Base-by-base conservation (phyloP, 2,329 filamentous ascomycete species). In the Neofusicoccum ribis region DNA sequence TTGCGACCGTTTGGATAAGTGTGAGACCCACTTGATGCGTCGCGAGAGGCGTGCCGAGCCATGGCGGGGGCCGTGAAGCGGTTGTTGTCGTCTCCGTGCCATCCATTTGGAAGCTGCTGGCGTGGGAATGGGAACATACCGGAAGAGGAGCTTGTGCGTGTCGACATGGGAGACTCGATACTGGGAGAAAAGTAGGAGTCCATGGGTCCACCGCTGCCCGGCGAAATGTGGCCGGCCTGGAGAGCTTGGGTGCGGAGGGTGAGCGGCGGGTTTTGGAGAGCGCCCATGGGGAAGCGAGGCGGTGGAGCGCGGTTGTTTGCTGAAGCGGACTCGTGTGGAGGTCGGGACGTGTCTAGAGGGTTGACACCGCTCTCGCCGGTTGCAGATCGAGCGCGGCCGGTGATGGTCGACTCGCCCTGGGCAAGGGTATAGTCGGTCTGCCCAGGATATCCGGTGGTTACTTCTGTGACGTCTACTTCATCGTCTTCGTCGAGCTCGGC, bases 101-200 rank as follows among this genome's bases (percentile, higher is more conserved):
- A 92, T 0, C 82, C 82, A 41, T 86, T 85, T 1, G 91, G 88
- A 1, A 88, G 89, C 11, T 83, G 84, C 69, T 91, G 87, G 67
- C 93, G 89, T 60, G 92, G 89, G 72, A 96, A 96, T 1, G 88
- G 87, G 72, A 93, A 96, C 74, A 93, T 89, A 51, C 88, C 87
- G 46, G 91, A 92, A 5, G 91, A 81, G 66, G 79, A 85, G 75
- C 91, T 93, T 7, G 90, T 89, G 58, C 91, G 85, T 27, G 89
- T 89, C 14, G 90, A 92, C 49, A 88, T 88, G 9, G 91, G 91
- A 0, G 91, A 92, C 63, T 97, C 93, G 39, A 85, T 86, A 2
- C 89, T 85, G 0, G 95, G 95, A 0, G 94, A 98, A 78, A 99
- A 99, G 79, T 97, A 98, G 3, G 93, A 97, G 66, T 93, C 92